Percentiles rank a stretch among this genome's conserved stretches.
Evolutionary conservation across 768 basidiomycete genomes (phyloP).

Genomic region (Russula sp.): DNA sequence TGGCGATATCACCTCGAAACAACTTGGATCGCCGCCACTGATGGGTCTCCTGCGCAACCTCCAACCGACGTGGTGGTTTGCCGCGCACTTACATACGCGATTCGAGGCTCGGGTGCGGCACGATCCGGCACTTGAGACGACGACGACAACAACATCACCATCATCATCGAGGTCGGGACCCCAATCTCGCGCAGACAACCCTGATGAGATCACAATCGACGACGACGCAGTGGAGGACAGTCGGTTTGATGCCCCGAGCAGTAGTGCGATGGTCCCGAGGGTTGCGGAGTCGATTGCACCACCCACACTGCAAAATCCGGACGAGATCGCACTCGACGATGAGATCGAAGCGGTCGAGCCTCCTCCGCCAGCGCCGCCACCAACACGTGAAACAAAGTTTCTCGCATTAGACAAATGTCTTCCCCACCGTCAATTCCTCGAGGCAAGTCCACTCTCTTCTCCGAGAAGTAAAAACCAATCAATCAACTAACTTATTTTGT

Average conservation of each 20-base stretch:
- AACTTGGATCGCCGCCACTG: conserved; percentile 83
- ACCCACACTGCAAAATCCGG: conserved; percentile 40
- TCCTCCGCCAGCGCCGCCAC: conserved; percentile 36
- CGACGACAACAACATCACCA: not conserved
- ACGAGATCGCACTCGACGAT: conserved; percentile 51
- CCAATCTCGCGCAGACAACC: conserved; percentile 37
- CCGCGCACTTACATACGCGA: conserved; percentile 86
- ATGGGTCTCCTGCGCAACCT: conserved; percentile 71
- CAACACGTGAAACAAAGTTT: conserved; percentile 59
- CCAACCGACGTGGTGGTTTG: conserved; percentile 85
- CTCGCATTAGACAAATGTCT: conserved; percentile 87
- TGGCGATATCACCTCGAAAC: conserved; percentile 61
- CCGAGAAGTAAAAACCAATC: not conserved
- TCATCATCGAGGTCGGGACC: not conserved
- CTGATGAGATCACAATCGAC: conserved; percentile 51
- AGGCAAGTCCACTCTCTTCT: conserved; percentile 45
- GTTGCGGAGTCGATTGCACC: not conserved
- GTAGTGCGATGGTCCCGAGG: not conserved
- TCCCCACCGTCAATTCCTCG: conserved; percentile 67
- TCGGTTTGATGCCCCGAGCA: not conserved
- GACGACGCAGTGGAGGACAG: conserved; percentile 40
- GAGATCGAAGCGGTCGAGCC: conserved; percentile 44
- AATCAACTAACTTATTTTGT: not conserved
- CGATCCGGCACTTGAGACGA: conserved; percentile 1
- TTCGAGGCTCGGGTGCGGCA: conserved; percentile 72